Base-by-base conservation (phyloP, 768 basidiomycete species). In the Antrodiella citrinella region DNA sequence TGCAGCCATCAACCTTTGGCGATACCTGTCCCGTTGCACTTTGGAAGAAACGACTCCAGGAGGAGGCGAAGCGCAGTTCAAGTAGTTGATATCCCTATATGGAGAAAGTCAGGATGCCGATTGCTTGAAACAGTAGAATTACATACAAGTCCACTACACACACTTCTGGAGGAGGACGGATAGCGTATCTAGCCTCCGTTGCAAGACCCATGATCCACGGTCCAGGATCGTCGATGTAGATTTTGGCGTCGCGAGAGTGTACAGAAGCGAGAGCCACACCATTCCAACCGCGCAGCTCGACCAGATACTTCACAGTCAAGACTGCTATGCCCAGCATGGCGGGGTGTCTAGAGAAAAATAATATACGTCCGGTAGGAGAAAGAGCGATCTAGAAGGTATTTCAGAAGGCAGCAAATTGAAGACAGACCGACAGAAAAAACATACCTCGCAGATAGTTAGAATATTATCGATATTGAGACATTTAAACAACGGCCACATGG, bases 401-500 rank as follows among this genome's bases (percentile, higher is more conserved):
- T 18, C 10, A 10, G 35, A n/a, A n/a, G n/a, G n/a, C n/a, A n/a
- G n/a, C n/a, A n/a, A n/a, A n/a, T n/a, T n/a, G n/a, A n/a, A n/a
- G n/a, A n/a, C n/a, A n/a, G n/a, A n/a, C n/a, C n/a, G n/a, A n/a
- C n/a, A n/a, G 30, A 15, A 7, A 7, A 41, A 13, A 52, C 65
- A 3, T 58, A 87, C 88, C 76, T 98, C 94, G 61, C 91, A 91
- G 50, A 91, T 84, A 4, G 90, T 92, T 53, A 98, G 69, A 54
- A 98, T 87, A 58, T 95, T 93, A 63, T 96, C 94, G 49, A 95
- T 81, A 59, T 91, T 92, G 52, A 97, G 67, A 52, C 86, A 86
- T 64, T 92, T 87, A 75, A 97, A 96, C 45, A 98, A 63, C 1
- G 94, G 94, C 91, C 92, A 98, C 80, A 96, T 89, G 35, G 91